These are phyloP conservation scores for Tolypocladium paradoxum DNA, from an alignment of 2,329 filamentous ascomycete genomes.

Conservation along the genomic window DNA sequence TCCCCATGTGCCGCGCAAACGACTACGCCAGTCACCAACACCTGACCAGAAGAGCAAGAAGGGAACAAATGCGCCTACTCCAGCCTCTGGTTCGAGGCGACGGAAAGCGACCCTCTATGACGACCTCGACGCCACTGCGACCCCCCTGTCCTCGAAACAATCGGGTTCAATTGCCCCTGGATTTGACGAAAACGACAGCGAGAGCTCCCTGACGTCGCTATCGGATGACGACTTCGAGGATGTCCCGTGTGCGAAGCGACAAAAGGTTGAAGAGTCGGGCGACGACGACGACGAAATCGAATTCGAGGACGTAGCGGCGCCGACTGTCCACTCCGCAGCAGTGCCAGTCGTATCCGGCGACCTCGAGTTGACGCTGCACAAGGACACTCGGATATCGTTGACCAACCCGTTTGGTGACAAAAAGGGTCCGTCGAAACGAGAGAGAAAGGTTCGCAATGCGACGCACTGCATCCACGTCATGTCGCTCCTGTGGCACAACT, in stretches of 20 bases:
- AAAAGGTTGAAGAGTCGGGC: slow-evolving; percentile 20
- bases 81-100: slow-evolving; percentile 3
- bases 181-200: slow-evolving; percentile 33
- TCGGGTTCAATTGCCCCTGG: slow-evolving; percentile 30
- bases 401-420: slow-evolving; percentile 54
- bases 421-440: slow-evolving; percentile 77
- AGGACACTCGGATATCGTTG: slow-evolving; percentile 47
- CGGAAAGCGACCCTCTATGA: slow-evolving; percentile 51
- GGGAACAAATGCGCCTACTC: slow-evolving; percentile 12
- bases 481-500: slow-evolving; percentile 80
- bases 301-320: slow-evolving; percentile 54
- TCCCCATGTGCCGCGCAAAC: slow-evolving; percentile 57
- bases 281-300: slow-evolving; percentile 33
- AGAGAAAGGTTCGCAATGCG: slow-evolving; percentile 63
- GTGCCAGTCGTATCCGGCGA: slow-evolving; percentile 49
- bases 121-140: slow-evolving; percentile 42
- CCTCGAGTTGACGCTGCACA: slow-evolving; percentile 60
- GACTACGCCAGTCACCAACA: slow-evolving; percentile 37
- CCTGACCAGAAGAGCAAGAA: background rate
- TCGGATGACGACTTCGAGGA: slow-evolving; percentile 47
- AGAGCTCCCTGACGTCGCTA: slow-evolving; percentile 40
- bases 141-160: slow-evolving; percentile 31
- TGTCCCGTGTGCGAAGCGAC: slow-evolving; percentile 28
- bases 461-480: slow-evolving; percentile 88
- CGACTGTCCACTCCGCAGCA: slow-evolving; percentile 39